Conservation (phyloP, 1,139 yeast genomes). For the Kurtzmaniella quercitrusa region DNA sequence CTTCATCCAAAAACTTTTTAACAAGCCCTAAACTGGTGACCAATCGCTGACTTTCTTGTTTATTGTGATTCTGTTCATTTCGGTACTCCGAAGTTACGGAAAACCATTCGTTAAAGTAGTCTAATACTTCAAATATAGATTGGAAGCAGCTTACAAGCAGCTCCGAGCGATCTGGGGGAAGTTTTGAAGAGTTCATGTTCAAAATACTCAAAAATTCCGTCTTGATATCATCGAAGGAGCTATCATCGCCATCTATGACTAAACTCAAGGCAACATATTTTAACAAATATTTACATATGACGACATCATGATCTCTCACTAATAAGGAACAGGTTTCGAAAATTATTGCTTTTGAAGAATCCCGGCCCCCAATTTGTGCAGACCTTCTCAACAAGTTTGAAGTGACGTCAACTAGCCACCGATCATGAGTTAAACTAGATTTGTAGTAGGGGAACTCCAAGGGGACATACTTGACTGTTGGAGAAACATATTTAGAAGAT, state of each 20-base stretch:
- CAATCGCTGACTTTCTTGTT: constrained; percentile 16
- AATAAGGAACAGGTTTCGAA: constrained; percentile 64
- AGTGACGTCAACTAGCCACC: constrained; percentile 71
- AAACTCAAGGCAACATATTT: constrained; percentile 77
- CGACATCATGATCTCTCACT: constrained; percentile 67
- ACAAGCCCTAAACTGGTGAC: constrained; percentile 31
- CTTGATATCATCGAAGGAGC: constrained; percentile 42
- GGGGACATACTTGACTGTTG: constrained; percentile 36
- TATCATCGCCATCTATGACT: constrained; percentile 47
- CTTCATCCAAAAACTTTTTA: constrained; percentile 44
- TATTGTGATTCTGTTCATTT: constrained; percentile 18
- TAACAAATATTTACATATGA: constrained; percentile 66
- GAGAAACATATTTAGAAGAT: constrained; percentile 67
- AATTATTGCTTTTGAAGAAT: constrained; percentile 31
- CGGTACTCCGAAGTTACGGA: constrained; percentile 33
- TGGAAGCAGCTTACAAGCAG: constrained; percentile 63
- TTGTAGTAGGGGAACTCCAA: constrained; percentile 32
- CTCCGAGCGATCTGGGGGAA: constrained; percentile 51
- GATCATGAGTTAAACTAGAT: constrained; percentile 32
- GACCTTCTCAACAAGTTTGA: constrained; percentile 57
- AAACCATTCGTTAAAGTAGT: constrained; percentile 79
- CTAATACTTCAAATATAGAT: constrained; percentile 72
- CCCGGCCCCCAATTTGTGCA: constrained; percentile 9
- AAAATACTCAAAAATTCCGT: constrained; percentile 60
- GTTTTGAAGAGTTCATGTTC: constrained; percentile 30